These are phyloP conservation scores for Euphorbia celastroides DNA, from an alignment of 441 rosid genomes.

Conservation along the genomic window DNA sequence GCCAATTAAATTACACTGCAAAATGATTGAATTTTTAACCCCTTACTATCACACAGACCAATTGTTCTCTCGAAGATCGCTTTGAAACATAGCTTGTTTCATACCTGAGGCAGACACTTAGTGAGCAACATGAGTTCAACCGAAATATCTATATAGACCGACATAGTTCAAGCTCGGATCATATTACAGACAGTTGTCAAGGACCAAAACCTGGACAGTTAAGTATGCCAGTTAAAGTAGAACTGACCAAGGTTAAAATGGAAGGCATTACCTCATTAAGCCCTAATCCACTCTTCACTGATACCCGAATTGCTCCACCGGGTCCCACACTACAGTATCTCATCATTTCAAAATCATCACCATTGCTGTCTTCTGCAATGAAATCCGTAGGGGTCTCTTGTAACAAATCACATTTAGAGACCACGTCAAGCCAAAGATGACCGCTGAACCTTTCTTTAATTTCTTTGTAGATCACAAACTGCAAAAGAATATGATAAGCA, in stretches of 20 bases:
- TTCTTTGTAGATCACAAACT: constrained; percentile 76
- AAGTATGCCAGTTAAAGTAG: not conserved
- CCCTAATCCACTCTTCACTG: constrained; percentile 62
- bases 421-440: constrained; percentile 83
- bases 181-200: not conserved
- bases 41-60: not conserved
- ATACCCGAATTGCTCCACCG: constrained; percentile 58
- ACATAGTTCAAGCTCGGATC: not conserved
- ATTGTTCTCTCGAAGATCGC: not conserved
- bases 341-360: constrained; percentile 43
- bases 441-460: constrained; percentile 60
- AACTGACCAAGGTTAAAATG: not conserved
- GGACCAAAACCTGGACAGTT: not conserved
- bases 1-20: no score
- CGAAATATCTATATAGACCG: not conserved
- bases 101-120: not conserved
- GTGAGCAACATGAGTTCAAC: not conserved
- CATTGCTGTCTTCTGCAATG: constrained; percentile 45
- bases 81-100: not conserved
- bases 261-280: constrained; percentile 47
- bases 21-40: not conserved
- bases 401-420: constrained; percentile 83
- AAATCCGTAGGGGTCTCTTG: constrained; percentile 49
- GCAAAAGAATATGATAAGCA: constrained; percentile 24
- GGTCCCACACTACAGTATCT: constrained; percentile 70